These are phyloP conservation scores for Pistacia vera DNA, from an alignment of 345 rosid species.

Conservation along the genomic window DNA sequence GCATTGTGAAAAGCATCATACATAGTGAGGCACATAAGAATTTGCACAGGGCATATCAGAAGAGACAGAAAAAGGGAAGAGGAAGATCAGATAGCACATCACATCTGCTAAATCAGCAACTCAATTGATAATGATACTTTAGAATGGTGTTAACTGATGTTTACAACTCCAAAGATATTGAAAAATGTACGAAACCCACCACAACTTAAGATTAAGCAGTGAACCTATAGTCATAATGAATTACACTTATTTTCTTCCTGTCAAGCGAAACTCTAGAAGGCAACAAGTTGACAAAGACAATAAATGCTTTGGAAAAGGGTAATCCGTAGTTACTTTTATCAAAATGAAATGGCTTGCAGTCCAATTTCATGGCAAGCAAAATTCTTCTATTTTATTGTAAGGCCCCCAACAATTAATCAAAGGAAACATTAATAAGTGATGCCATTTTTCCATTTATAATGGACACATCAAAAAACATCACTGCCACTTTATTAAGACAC, in stretches of 20 bases:
- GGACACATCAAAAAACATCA: neutral
- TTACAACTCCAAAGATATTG: neutral
- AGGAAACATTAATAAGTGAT: neutral
- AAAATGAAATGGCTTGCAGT: neutral
- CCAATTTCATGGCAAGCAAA: neutral
- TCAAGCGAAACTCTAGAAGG: neutral
- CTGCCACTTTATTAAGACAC: neutral
- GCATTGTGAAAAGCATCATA: neutral
- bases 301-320: neutral
- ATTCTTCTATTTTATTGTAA: neutral
- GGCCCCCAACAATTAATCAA: neutral
- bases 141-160: neutral
- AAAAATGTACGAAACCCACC: neutral
- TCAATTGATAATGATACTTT: neutral
- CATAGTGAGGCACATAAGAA: too few relatives aligned
- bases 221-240: neutral
- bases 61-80: neutral
- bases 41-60: neutral
- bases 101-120: neutral
- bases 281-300: neutral
- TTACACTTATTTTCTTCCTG: neutral
- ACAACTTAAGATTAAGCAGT: neutral
- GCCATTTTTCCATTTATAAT: neutral
- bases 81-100: slow-evolving; percentile 4
- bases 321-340: neutral